Evolutionary conservation across 306 rosid genomes (phyloP), one percentile per base, ranked within the genome.

Genomic region (Lablab purpureus): DNA sequence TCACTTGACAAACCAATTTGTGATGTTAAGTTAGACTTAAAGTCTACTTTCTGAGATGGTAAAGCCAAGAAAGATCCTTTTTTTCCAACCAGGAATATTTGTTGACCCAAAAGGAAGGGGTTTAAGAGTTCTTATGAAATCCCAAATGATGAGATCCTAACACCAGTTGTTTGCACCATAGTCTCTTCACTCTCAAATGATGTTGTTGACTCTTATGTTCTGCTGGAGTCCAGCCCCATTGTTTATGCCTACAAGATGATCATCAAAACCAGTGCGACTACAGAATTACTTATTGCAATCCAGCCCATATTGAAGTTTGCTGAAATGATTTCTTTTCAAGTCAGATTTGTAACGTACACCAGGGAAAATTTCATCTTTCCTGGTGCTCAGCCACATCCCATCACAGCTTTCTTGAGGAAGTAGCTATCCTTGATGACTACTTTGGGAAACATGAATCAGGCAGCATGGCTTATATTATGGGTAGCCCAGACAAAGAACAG

Each of bases 261-360:
- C 47, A 90, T 88, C 51, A 88, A 90, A 77, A 90, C 94, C 37
- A 88, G 94, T 52, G 94, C 92, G 3, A 90, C 94, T n/a, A 90
- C 94, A 0, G 87, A 90, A 76, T 25, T 90, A 43, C 86, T 90
- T 67, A 88, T 83, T 36, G 75, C 91, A 50, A 90, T 88, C 74
- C 94, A 91, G 25, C 86, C 89, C 4, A 77, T 88, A 55, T 21
- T 90, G 87, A 72, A 80, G 80, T 74, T 90, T 65, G 91, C 94
- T 3, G 84, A 83, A 72, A 7, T 59, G 40, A 84, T 90, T 19
- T 77, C 79, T 50, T 90, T 88, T 6, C 47, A 76, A 1, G 88
- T 87, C 37, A 66, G 47, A 67, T 79, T 92, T 22, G 94, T 90
- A 52, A 83, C 85, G 71, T 90, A 90, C 82, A 79, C 91, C 11